Evolutionary conservation across 2,329 filamentous ascomycete genomes (phyloP), one percentile per base, ranked within the genome.

Genomic region (Xylaria arbuscula): DNA sequence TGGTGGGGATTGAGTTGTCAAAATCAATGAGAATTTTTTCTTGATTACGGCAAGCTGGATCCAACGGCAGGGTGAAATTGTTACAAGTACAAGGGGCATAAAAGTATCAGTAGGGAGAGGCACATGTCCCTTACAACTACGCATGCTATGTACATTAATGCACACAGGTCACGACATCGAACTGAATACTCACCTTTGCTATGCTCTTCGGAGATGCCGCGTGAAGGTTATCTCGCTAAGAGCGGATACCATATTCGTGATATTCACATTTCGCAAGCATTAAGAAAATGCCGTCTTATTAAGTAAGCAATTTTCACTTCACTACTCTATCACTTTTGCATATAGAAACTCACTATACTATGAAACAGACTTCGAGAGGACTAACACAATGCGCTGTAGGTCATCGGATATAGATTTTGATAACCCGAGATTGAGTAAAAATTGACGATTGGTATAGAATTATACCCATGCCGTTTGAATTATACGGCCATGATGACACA

Each of bases 401-500:
- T 17, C 15, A 7, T n/a, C n/a, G 15, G 40, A 42, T 17, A 17
- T 42, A 6, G 40, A 17, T n/a, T 7, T 45, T 45, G 6, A 13
- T 7, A 45, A 45, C 2, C n/a, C 2, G 5, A 28, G 6, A 8
- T 19, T 28, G 2, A 28, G 28, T 28, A 5, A 28, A 5, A 19
- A 36, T 36, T n/a, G 28, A 38, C 53, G 5, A 28, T 45, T n/a
- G 15, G n/a, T 45, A 45, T 45, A 40, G 8, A 9, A 2, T 36
- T n/a, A 19, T 22, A 22, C 24, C n/a, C 24, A 24, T 64, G 53
- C 42, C 15, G 42, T 54, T 40, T 42, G 40, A 59, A 36, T 28
- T 7, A 11, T 34, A 32, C n/a, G 19, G 32, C 10, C 28, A 60
- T 45, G 48, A 19, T 32, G 36, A 53, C 47, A 13, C 58, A 22